phyloP scores from a whole-genome alignment of 2,329 filamentous ascomycete genomes.

The Botrytis fabae region DNA sequence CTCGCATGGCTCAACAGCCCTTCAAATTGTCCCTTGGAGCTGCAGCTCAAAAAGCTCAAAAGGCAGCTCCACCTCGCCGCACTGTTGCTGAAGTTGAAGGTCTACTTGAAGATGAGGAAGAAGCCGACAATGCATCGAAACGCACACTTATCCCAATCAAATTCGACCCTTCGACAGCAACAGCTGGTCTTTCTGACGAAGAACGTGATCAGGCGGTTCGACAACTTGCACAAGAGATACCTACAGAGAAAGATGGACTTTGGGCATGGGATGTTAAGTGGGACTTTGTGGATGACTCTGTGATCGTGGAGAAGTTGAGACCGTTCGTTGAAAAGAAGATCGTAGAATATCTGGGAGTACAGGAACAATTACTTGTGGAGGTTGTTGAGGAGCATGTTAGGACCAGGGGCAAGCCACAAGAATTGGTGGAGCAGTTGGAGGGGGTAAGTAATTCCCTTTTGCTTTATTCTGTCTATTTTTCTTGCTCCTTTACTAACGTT shows the following conservation, averaged over 20 bases:
- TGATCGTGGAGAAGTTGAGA: conserved; percentile 81
- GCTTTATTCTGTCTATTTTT: background rate
- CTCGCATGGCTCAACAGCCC: conserved; percentile 59
- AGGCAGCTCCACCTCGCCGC: conserved; percentile 62
- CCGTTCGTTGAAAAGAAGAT: conserved; percentile 99
- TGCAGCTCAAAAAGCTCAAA: conserved; percentile 71
- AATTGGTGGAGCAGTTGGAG: conserved; percentile 80
- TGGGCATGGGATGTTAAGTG: conserved; percentile 94
- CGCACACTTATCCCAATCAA: conserved; percentile 80
- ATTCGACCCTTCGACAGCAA: conserved; percentile 66
- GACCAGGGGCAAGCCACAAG: conserved; percentile 71
- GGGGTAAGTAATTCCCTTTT: conserved; percentile 58
- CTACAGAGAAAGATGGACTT: conserved; percentile 78
- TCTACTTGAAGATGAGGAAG: conserved; percentile 91
- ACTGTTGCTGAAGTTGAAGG: conserved; percentile 94
- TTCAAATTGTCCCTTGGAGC: conserved; percentile 94
- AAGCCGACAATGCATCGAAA: conserved; percentile 66
- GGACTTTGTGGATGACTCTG: conserved; percentile 80
- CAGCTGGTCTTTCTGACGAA: conserved; percentile 75
- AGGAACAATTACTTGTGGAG: conserved; percentile 93
- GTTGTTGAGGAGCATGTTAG: conserved; percentile 86
- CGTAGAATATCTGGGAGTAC: conserved; percentile 91
- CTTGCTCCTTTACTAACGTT: background rate
- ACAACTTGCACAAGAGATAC: conserved; percentile 85
- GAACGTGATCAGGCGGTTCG: conserved; percentile 80